A percentile compares a stretch with the other conserved stretches of the same genome.
These are phyloP conservation scores for Malus fusca DNA, from an alignment of 306 rosid species.

Conservation along the genomic window DNA sequence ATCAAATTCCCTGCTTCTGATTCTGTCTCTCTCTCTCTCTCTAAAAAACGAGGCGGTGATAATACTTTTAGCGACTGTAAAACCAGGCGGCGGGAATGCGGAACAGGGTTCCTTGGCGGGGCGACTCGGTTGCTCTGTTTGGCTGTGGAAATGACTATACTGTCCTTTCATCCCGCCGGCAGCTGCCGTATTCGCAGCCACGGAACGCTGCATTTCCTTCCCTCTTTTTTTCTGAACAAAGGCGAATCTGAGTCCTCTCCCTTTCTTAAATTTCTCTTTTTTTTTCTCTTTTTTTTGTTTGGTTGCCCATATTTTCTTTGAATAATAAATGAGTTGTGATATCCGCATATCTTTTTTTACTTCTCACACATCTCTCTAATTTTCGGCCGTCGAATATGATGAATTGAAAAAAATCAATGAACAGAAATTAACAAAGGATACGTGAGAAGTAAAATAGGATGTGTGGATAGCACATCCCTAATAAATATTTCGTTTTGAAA, in stretches of 20 bases:
- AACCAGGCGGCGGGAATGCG: slow-evolving; percentile 11
- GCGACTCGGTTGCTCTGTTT: slow-evolving; percentile 16
- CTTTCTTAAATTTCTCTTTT: not conserved
- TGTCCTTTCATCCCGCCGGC: not conserved
- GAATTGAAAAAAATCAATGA: too few relatives aligned
- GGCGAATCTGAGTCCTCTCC: slow-evolving; percentile 40
- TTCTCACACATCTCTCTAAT: too few relatives aligned
- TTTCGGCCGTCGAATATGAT: too few relatives aligned
- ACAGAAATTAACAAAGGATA: too few relatives aligned
- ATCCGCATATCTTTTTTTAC: too few relatives aligned
- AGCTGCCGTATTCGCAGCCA: slow-evolving; percentile 29
- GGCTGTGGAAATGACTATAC: not conserved
- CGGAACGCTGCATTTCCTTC: not conserved
- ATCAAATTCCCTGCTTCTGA: slow-evolving; percentile 4
- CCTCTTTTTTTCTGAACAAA: slow-evolving; percentile 27
- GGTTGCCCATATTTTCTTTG: not conserved
- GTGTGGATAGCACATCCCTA: too few relatives aligned
- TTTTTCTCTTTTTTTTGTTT: accelerated
- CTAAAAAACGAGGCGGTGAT: slow-evolving; percentile 30
- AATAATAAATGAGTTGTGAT: too few relatives aligned
- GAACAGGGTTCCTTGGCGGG: slow-evolving; percentile 30
- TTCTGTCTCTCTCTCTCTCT: not conserved
- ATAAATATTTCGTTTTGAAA: too few relatives aligned
- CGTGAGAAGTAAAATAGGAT: too few relatives aligned
- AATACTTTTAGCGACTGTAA: not conserved